Conservation (phyloP, 2,329 filamentous ascomycete genomes). For the Leptographium galeiforme region DNA sequence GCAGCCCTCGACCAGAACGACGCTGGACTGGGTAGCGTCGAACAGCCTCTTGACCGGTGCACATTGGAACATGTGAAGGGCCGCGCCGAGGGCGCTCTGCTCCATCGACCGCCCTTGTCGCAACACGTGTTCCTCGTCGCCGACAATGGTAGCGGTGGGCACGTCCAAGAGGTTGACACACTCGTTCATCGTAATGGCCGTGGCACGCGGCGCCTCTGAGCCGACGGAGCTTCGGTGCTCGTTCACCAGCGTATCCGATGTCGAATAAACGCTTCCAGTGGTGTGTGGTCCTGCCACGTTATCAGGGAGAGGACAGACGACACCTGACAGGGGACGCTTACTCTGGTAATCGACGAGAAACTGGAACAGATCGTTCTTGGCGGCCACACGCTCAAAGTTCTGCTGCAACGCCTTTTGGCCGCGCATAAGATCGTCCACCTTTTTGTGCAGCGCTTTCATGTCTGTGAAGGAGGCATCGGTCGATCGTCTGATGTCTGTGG, state of each 20-base stretch:
- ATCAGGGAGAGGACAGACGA: background rate
- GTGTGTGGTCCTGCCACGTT: background rate
- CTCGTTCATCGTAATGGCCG: background rate
- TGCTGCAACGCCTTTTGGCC: background rate
- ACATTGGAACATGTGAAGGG: constrained; percentile 1
- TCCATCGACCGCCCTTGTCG: background rate
- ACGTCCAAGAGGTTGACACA: constrained; percentile 6
- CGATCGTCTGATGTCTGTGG: background rate
- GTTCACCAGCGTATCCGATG: background rate
- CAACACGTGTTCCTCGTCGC: background rate
- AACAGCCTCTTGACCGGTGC: constrained; percentile 6
- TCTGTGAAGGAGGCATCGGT: background rate
- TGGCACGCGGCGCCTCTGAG: background rate
- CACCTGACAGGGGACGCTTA: background rate
- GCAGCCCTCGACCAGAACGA: constrained; percentile 8
- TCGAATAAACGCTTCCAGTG: background rate
- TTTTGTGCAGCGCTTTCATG: background rate
- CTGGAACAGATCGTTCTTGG: constrained; percentile 8
- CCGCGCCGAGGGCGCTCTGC: background rate
- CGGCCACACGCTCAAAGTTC: background rate
- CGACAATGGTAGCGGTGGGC: background rate
- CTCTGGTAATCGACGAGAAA: constrained; percentile 8
- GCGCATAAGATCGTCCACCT: background rate
- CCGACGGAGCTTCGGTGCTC: background rate
- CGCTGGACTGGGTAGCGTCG: background rate